phyloP scores from a whole-genome alignment of 2,329 filamentous ascomycete genomes.

The Falciphora oryzae region DNA sequence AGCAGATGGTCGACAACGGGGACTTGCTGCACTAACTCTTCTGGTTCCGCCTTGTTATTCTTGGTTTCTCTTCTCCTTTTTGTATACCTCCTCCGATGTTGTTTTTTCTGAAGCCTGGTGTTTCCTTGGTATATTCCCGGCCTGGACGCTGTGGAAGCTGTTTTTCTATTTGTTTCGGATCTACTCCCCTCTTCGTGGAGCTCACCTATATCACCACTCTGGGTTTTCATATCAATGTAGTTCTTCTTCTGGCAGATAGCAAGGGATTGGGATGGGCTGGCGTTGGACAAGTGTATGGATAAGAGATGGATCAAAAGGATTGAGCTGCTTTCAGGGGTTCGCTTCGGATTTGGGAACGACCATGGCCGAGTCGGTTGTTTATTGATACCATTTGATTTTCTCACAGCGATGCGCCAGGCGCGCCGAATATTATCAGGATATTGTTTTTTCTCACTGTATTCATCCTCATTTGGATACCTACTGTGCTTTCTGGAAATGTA shows the following conservation, averaged over 20 bases:
- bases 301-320: neutral
- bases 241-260: neutral
- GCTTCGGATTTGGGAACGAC: neutral
- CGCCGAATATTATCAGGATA: neutral
- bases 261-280: neutral
- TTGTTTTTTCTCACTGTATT: too few relatives aligned
- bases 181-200: neutral
- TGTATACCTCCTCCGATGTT: neutral
- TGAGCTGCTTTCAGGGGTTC: neutral
- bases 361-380: neutral
- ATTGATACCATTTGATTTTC: neutral
- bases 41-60: neutral
- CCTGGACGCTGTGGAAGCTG: neutral
- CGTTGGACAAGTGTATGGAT: neutral
- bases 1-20: constrained; percentile 33
- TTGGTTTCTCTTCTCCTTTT: neutral
- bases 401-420: neutral
- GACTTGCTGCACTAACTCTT: constrained; percentile 28
- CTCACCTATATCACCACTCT: neutral
- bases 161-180: neutral
- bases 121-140: too few relatives aligned
- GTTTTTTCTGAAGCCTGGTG: too few relatives aligned
- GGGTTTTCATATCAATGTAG: neutral
- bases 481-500: too few relatives aligned
- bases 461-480: too few relatives aligned